Base-by-base conservation (phyloP, 2,329 filamentous ascomycete species). In the Leptographium radiaticola region DNA sequence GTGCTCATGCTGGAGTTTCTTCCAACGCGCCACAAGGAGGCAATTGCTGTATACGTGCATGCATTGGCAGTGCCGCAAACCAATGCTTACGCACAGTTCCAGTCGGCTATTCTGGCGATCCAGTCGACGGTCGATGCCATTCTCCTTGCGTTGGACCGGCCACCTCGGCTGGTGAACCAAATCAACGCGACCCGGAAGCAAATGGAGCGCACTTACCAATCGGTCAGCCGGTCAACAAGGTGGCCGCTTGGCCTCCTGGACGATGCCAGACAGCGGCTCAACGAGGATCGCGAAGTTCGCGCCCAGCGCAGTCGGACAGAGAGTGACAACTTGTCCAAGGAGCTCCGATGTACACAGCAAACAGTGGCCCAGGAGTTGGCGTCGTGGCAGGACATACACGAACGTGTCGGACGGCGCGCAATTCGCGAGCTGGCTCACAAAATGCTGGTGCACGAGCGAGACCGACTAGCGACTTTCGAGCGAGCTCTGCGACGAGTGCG, bases 311-410 rank as follows among this genome's bases (percentile, higher is more conserved):
- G 80, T 25, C 79, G 84, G 58, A 69, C 75, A 18, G 88, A 96
- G 64, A 78, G 87, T 12, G 79, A 84, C 20, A 79, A 81, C 45
- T 69, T 95, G n/a, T 84, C 85, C 0, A 81, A 81, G 51, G 93
- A 98, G 68, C 72, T 98, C 53, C 75, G 89, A 50, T 95, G 93
- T 67, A 95, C 90, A 49, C 91, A 96, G 70, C 88, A 94, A 67
- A 89, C 91, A 15, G 91, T 97, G 30, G 91, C 94, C 8, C 78
- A 82, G 2, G 93, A 98, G 70, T 68, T 98, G 54, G 93, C 93
- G 0, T 89, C 87, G 16, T 98, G 93, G 89, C 90, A 95, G 63
- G 89, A 94, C 43, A 80, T 89, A 71, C 83, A 95, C 63, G 87
- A 89, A 60, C 81, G 79, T 62, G 81, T 87, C 70, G 89, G 87